These are phyloP conservation scores for Spiromastix sp. DNA, from an alignment of 2,329 filamentous ascomycete species.

Conservation along the genomic window DNA sequence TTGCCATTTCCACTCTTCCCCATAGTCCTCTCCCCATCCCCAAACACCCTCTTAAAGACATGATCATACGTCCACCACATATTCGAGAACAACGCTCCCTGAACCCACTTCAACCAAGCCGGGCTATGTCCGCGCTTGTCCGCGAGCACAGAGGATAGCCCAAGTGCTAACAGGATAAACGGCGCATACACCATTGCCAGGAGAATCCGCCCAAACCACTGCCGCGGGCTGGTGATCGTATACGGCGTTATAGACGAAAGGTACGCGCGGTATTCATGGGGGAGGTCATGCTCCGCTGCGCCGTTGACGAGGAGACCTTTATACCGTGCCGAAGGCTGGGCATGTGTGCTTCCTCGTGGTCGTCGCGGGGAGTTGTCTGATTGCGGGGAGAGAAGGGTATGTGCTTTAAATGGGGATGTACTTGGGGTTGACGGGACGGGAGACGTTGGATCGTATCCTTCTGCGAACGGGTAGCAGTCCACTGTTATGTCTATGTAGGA, in stretches of 20 bases:
- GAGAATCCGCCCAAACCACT: constrained; percentile 54
- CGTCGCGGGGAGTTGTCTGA: constrained; percentile 3
- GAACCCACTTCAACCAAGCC: constrained; percentile 49
- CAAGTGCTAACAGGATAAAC: constrained; percentile 43
- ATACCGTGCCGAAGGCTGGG: constrained; percentile 77
- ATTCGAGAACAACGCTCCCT: constrained; percentile 43
- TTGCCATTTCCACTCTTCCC: constrained; percentile 12
- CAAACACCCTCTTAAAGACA: constrained; percentile 58
- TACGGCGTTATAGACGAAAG: constrained; percentile 61
- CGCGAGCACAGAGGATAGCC: constrained; percentile 38
- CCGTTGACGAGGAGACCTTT: constrained; percentile 69
- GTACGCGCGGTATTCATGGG: constrained; percentile 65
- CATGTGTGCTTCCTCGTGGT: constrained; percentile 43
- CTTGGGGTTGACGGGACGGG: constrained; percentile 55
- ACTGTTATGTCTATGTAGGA: constrained; percentile 79
- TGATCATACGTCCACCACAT: constrained; percentile 58
- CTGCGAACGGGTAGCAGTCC: constrained; percentile 61
- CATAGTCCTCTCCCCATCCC: constrained; percentile 68
- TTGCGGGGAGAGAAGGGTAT: constrained; percentile 66
- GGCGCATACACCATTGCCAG: constrained; percentile 54
- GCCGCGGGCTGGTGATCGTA: constrained; percentile 54
- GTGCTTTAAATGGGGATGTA: constrained; percentile 63
- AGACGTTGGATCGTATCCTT: constrained; percentile 35
- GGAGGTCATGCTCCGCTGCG: constrained; percentile 69
- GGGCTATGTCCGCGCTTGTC: constrained; percentile 60